Evolutionary conservation across 805 yeast species (phyloP), one percentile per base, ranked within the genome.

Genomic region (Limtongozyma cylindracea): DNA sequence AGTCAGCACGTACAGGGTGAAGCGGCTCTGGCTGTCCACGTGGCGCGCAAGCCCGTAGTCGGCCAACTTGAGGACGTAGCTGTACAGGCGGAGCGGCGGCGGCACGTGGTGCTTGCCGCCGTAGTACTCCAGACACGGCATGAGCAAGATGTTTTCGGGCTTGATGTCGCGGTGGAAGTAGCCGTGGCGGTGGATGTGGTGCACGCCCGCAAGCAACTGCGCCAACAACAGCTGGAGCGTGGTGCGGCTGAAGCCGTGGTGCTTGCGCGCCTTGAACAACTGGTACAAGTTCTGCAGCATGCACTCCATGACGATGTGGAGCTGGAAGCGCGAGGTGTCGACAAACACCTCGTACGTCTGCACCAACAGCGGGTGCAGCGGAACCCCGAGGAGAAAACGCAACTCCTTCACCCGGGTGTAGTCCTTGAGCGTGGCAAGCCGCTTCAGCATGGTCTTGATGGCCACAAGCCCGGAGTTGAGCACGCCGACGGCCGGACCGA

Each of bases 141-240:
- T 53, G 4, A 82, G 62, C 31, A 84, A 56, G 13, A 84, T 70
- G 42, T 84, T 84, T 36, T 84, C 95, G 0, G 98, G 96, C 43
- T 84, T 84, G 21, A 84, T 56, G 49, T 84, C 98, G 25, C 98
- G 59, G 41, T 84, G 96, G 35, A 69, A 69, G 35, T 55, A 76
- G 8, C 60, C 58, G 32, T 54, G 47, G 13, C 43, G 39, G 35
- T 77, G 98, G 24, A 84, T 78, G 41, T 84, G 95, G 25, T 64
- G 59, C 14, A 82, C 54, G 4, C 88, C 98, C 25, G 60, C 53
- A 25, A 77, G 47, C 1, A 82, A 41, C 39, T 82, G 95, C 8
- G 67, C 44, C 21, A 73, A 40, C 20, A 78, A 65, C 21, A 78
- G 63, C 33, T 56, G 66, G 28, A 76, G 39, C 3, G 78, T 64